A percentile compares a stretch with the other conserved stretches of the same genome.
phyloP scores from a whole-genome alignment of 2,329 filamentous ascomycete genomes.

The Thielaviopsis ethacetica region DNA sequence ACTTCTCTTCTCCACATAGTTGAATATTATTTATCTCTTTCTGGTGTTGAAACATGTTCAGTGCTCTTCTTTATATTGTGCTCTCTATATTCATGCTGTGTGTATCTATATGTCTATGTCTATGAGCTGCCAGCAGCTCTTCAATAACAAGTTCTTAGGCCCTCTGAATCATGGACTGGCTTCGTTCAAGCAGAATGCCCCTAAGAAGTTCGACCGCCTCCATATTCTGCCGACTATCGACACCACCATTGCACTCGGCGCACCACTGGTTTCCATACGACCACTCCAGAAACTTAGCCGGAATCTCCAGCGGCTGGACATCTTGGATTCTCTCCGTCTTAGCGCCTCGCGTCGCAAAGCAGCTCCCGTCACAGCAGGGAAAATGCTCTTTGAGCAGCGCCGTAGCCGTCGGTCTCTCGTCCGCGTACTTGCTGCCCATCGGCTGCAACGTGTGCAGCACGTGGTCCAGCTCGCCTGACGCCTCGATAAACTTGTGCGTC shows the following conservation, averaged over 20 bases:
- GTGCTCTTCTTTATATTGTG: not conserved
- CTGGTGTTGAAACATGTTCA: not conserved
- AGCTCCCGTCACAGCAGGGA: not conserved
- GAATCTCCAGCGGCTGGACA: not conserved
- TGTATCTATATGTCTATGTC: too few relatives aligned
- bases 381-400: not conserved
- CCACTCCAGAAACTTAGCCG: not conserved
- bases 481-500: not conserved
- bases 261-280: not conserved
- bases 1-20: not conserved
- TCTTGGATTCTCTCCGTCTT: not conserved
- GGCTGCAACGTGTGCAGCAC: not conserved
- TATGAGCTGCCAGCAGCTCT: too few relatives aligned
- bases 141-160: too few relatives aligned
- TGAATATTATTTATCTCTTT: constrained; percentile 1
- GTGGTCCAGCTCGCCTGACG: not conserved
- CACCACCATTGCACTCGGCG: not conserved
- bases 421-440: not conserved
- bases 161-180: too few relatives aligned
- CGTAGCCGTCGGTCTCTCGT: not conserved
- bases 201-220: too few relatives aligned
- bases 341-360: not conserved
- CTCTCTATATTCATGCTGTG: too few relatives aligned
- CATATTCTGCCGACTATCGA: not conserved
- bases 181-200: too few relatives aligned